Evolutionary conservation across 2,329 filamentous ascomycete species (phyloP).

Genomic region (Phaeosphaeria sp.): DNA sequence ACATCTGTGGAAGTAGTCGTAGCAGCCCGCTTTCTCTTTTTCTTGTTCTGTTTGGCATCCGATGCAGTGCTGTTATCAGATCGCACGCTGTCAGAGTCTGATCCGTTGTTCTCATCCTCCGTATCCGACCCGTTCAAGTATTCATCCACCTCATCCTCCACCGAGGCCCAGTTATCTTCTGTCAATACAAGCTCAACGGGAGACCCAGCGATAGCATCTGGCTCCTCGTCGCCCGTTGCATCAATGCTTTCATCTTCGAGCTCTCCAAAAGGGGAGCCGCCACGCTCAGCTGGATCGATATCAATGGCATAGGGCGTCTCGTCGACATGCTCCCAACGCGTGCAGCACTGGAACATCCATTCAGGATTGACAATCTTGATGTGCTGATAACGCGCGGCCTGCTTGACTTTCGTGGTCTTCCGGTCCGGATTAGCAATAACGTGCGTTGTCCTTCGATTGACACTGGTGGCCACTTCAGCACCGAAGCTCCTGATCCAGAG

Average conservation of each 20-base stretch:
- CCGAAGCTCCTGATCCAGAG: constrained; percentile 88
- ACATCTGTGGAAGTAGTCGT: constrained; percentile 35
- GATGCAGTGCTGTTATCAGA: constrained; percentile 39
- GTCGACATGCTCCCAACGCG: constrained; percentile 80
- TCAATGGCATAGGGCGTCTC: constrained; percentile 81
- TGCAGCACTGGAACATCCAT: constrained; percentile 87
- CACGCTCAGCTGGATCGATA: constrained; percentile 71
- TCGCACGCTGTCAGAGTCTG: constrained; percentile 42
- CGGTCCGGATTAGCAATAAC: constrained; percentile 74
- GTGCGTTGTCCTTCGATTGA: constrained; percentile 67
- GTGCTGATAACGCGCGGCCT: constrained; percentile 77
- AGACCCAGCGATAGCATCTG: constrained; percentile 34
- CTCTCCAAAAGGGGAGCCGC: constrained; percentile 47
- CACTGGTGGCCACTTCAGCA: constrained; percentile 68
- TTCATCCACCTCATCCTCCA: constrained; percentile 76
- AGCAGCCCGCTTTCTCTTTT: constrained; percentile 46
- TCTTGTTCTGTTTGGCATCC: constrained; percentile 31
- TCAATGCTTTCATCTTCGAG: constrained; percentile 54
- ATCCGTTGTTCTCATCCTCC: constrained; percentile 36
- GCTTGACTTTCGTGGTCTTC: constrained; percentile 88
- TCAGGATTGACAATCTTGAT: constrained; percentile 92
- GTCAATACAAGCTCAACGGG: constrained; percentile 34
- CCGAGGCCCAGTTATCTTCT: constrained; percentile 52
- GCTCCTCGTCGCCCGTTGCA: constrained; percentile 47
- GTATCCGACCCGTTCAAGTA: constrained; percentile 65